phyloP scores from a whole-genome alignment of 148 eudicot species.

The Cornus controversa region DNA sequence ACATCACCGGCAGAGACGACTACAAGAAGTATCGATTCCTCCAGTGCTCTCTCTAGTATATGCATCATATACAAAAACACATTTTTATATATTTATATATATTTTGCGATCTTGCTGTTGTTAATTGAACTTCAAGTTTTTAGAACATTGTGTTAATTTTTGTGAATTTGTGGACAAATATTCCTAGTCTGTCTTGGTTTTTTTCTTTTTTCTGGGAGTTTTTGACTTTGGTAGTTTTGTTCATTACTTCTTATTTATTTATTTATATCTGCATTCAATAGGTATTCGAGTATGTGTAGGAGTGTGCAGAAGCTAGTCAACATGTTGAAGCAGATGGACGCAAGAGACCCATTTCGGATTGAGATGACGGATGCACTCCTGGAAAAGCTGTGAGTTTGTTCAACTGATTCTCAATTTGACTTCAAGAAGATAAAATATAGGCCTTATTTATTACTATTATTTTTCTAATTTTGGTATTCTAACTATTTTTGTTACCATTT shows the following conservation, averaged over 20 bases:
- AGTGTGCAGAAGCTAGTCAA: constrained; percentile 81
- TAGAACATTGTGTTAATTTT: too few relatives aligned
- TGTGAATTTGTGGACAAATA: neutral
- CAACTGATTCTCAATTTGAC: neutral
- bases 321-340: constrained; percentile 84
- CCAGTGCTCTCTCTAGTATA: neutral
- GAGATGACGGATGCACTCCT: constrained; percentile 82
- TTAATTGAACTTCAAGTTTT: too few relatives aligned
- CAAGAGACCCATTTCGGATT: constrained; percentile 74
- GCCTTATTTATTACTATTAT: neutral
- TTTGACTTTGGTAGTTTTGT: neutral
- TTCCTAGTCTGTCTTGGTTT: neutral
- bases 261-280: constrained; percentile 10
- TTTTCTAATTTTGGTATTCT: neutral
- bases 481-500: neutral
- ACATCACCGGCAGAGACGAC: constrained; percentile 81
- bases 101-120: neutral
- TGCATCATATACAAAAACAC: neutral
- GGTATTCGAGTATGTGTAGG: constrained; percentile 69
- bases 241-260: neutral
- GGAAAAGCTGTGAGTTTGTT: constrained; percentile 73
- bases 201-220: neutral
- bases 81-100: neutral
- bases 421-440: neutral
- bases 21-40: constrained; percentile 65